These are phyloP conservation scores for Collybia mongolica DNA, from an alignment of 768 basidiomycete genomes.

Conservation along the genomic window DNA sequence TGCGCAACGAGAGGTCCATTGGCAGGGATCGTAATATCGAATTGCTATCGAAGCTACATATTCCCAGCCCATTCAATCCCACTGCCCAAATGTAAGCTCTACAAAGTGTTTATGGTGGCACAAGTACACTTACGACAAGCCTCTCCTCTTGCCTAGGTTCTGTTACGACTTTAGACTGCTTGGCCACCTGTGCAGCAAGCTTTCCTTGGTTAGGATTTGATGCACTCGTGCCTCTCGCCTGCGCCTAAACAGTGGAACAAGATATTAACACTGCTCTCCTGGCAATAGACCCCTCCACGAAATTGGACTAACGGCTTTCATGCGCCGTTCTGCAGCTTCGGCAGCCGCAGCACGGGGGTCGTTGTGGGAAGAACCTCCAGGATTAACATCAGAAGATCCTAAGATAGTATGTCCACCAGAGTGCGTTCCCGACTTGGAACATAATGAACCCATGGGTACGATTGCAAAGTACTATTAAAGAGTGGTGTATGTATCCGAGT, in stretches of 20 bases:
- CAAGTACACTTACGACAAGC: slow-evolving; percentile 23
- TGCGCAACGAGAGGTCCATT: too few species aligned
- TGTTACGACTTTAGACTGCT: slow-evolving; percentile 34
- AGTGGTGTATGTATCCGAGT: too few species aligned
- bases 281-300: too few species aligned
- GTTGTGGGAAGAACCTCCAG: slow-evolving; percentile 23
- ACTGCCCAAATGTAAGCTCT: slow-evolving; percentile 14
- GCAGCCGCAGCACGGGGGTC: slow-evolving; percentile 57
- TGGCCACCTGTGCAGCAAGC: slow-evolving; percentile 40
- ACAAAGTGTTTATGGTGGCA: slow-evolving; percentile 1
- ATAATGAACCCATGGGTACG: slow-evolving; percentile 52
- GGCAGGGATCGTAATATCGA: too few species aligned
- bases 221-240: slow-evolving; percentile 39
- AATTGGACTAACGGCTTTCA: slow-evolving; percentile 52
- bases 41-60: too few species aligned
- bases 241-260: slow-evolving; percentile 28
- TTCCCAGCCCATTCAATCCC: slow-evolving; percentile 12
- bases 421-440: slow-evolving; percentile 47
- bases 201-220: slow-evolving; percentile 49
- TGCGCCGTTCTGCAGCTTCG: slow-evolving; percentile 60
- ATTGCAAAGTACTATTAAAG: too few species aligned
- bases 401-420: slow-evolving; percentile 51
- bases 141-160: slow-evolving; percentile 29
- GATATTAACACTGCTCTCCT: too few species aligned
- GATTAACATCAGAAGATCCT: slow-evolving; percentile 32